Evolutionary conservation across 305 asterid genomes (phyloP), one percentile per base, ranked within the genome.

Genomic region (Ilex paraguariensis): DNA sequence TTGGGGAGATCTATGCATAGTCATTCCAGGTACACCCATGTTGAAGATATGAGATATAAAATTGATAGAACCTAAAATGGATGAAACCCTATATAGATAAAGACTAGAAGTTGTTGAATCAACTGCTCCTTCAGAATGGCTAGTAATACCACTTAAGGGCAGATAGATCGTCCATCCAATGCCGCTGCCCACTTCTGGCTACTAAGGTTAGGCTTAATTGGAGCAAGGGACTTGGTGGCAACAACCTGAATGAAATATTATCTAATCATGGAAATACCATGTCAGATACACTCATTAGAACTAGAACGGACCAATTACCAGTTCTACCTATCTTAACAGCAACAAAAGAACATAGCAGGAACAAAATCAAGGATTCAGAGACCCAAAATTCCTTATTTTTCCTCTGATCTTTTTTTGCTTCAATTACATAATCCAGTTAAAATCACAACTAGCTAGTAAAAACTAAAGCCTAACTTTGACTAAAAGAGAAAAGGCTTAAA

Each of bases 21-120:
- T 12, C 61, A 57, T 57, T 12, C 61, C 61, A 14, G 61, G 61
- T 40, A 6, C 61, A 13, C 61, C 40, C 61, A 57, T 57, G 61
- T 31, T 21, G 61, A 28, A 5, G 42, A 57, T 57, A 9, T 33
- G 21, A 3, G 61, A 3, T 17, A 17, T 17, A 17, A 17, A 17
- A 17, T 17, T 17, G 21, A 17, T 17, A 17, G 21, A 17, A 17
- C 21, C 21, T 17, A 17, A 17, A 17, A 17, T 17, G 21, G 21
- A 17, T 17, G 21, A 17, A 17, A 17, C 15, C 21, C 15, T 33
- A 57, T 0, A 40, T 57, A 17, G 61, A 57, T 31, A 10, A 13
- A 3, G 42, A 33, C 61, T 13, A 57, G 6, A 15, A 57, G 1
- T 17, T 17, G 21, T 17, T 17, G 21, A 17, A 17, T 17, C 21